phyloP scores from a whole-genome alignment of 2,329 filamentous ascomycete genomes.

The Penicillium hordei region DNA sequence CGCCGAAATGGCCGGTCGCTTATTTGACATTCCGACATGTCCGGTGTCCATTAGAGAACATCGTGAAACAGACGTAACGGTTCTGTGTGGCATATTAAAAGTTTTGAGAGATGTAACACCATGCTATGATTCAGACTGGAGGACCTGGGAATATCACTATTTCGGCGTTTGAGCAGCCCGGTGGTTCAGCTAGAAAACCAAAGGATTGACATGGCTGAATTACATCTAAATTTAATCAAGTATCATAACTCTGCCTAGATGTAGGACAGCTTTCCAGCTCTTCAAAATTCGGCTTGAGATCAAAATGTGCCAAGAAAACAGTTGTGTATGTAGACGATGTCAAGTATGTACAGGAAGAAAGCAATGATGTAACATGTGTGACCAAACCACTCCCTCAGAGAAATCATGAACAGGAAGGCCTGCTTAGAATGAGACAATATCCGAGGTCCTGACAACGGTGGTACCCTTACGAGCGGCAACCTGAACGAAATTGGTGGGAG shows the following conservation, averaged over 20 bases:
- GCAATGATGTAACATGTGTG: not conserved
- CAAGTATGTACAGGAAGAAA: not conserved
- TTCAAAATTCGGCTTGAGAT: not conserved
- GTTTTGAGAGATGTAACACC: not conserved
- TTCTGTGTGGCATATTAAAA: not conserved
- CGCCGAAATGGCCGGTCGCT: not conserved
- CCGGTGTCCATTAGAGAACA: not conserved
- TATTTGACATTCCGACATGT: not conserved
- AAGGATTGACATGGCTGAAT: too few relatives aligned
- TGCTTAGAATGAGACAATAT: slow-evolving; percentile 4
- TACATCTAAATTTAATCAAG: not conserved
- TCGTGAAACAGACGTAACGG: not conserved
- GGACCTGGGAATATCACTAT: not conserved
- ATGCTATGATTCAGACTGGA: not conserved
- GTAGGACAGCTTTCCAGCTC: too few relatives aligned
- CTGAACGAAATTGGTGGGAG: slow-evolving; percentile 26
- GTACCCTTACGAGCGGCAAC: slow-evolving; percentile 32
- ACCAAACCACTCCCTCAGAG: not conserved
- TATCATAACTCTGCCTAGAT: too few relatives aligned
- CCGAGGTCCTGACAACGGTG: slow-evolving; percentile 24
- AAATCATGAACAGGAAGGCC: not conserved
- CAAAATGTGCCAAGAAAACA: too few relatives aligned
- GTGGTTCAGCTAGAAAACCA: not conserved
- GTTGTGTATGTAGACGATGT: not conserved
- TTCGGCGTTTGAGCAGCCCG: not conserved